These are phyloP conservation scores for Fagus crenata DNA, from an alignment of 306 rosid species.

Conservation along the genomic window DNA sequence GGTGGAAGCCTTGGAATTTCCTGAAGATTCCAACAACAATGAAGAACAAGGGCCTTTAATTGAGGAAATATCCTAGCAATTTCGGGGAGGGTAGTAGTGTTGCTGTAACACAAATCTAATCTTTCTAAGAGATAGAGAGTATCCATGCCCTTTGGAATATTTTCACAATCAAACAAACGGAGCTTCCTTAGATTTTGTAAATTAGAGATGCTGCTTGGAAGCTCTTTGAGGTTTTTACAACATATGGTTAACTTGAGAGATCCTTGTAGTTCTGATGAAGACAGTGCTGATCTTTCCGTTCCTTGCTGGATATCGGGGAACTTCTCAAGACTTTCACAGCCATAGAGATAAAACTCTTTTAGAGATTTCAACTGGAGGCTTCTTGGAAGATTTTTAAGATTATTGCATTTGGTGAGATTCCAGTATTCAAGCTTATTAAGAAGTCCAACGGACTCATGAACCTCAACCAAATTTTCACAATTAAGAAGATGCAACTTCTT, in stretches of 20 bases:
- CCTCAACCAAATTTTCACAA: constrained; percentile 25
- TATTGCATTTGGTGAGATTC: constrained; percentile 14
- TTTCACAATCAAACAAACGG: constrained; percentile 23
- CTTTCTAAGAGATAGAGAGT: constrained; percentile 15
- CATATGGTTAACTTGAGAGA: no score
- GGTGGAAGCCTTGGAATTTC: no score
- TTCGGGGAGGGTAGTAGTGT: no score
- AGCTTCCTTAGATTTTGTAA: constrained; percentile 29
- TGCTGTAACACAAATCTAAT: background rate
- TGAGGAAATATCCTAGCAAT: no score
- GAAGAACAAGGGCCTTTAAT: no score
- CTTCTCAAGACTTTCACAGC: constrained; percentile 25
- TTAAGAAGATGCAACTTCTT: background rate
- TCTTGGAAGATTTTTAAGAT: constrained; percentile 13
- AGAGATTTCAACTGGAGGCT: constrained; percentile 23
- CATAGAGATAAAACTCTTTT: constrained; percentile 14
- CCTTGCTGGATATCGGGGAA: no score
- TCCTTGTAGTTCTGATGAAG: no score
- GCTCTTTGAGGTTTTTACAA: background rate
- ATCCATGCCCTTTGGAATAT: constrained; percentile 19
- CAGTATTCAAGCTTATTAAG: constrained; percentile 27
- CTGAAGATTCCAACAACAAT: no score
- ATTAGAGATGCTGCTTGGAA: constrained; percentile 19
- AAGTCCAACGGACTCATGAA: constrained; percentile 37
- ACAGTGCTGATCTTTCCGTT: no score